Base-by-base conservation (phyloP, 768 basidiomycete genomes). In the Kwoniella heveanensis region DNA sequence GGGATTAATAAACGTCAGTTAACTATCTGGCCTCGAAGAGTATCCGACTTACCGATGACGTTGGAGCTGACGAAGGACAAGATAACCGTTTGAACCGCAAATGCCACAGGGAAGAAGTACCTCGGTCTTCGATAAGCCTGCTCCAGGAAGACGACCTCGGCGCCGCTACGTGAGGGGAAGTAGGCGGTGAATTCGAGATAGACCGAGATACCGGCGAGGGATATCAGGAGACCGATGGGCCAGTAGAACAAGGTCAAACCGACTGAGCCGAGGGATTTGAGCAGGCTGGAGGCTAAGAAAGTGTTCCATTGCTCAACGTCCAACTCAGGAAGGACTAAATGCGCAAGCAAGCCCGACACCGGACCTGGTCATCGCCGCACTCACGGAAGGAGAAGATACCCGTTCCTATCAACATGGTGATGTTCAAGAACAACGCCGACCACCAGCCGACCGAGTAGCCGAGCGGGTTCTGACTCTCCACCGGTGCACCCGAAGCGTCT, bases 91-190 rank as follows among this genome's bases (percentile, higher is more conserved):
- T 69, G 64, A 8, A 66, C 62, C 1, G 71, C 71, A 37, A 65
- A 73, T 13, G 71, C 62, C 5, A 67, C 66, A 6, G 71, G 71
- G 59, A 70, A 69, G 47, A 73, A 68, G 50, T 68, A 73, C 47
- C 65, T 57, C 1, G 65, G 65, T 27, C 49, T 63, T 19, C 52
- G 44, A 39, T 49, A 70, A 2, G 63, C 69, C 39, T 68, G 65
- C 55, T 70, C 68, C 6, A 73, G 71, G 37, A 70, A 74, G n/a
- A 65, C 68, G 1, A 69, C 68, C 44, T 69, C 66, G 7, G 62
- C 72, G 12, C 70, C 72, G 13, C 62, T 62, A 24, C 72, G 2
- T 15, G 67, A 62, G 22, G 72, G 72, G 64, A 72, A 67, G 27
- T 64, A 65, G 7, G 72, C 54, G 21, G 63, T 56, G n/a, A 73